Evolutionary conservation across 176 grass and related monocot species (phyloP), one percentile per base, ranked within the genome.

Genomic region (Oryza meridionalis): DNA sequence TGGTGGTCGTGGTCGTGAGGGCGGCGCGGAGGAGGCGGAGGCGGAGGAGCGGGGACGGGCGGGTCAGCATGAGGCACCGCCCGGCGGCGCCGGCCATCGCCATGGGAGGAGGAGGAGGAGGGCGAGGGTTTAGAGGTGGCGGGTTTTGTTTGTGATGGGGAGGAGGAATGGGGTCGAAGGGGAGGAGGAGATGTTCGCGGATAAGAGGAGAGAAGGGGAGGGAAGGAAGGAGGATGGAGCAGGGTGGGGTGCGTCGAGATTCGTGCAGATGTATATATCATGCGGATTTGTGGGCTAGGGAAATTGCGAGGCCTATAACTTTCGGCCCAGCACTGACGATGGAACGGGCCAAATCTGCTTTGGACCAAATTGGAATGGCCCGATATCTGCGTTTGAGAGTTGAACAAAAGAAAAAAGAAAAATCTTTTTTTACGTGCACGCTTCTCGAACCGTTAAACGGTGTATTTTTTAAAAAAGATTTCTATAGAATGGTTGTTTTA

Each of bases 51-150:
- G 86, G 84, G 3, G 53, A 87, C 17, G 72, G 78, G 79, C 82
- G 86, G 40, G 82, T 77, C 26, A 90, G 94, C 5, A 91, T 90
- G 73, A 94, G 88, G 71, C 75, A 89, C 16, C 89, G 89, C 10
- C 87, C 81, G 65, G 81, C 84, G 44, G 87, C 86, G 63, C 83
- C 88, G 33, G 86, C 84, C 86, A 91, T 89, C 61, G 78, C 70
- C 81, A 87, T 77, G 70, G 80, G 2, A 31, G 67, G 49, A 51
- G 47, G 46, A 6, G 85, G 50, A 53, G 16, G 51, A 55, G 7
- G 38, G 73, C 45, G 72, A 86, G 78, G 84, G 81, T 84, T 89
- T 84, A 27, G 68, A 42, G 33, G 13, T 0, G 43, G 67, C 43
- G 76, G 76, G 61, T 72, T 77, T 63, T 66, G 33, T 33, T 29